Percentiles rank a stretch among this genome's conserved stretches.
phyloP scores from a whole-genome alignment of 2,329 filamentous ascomycete species.

The Camillea tinctor region DNA sequence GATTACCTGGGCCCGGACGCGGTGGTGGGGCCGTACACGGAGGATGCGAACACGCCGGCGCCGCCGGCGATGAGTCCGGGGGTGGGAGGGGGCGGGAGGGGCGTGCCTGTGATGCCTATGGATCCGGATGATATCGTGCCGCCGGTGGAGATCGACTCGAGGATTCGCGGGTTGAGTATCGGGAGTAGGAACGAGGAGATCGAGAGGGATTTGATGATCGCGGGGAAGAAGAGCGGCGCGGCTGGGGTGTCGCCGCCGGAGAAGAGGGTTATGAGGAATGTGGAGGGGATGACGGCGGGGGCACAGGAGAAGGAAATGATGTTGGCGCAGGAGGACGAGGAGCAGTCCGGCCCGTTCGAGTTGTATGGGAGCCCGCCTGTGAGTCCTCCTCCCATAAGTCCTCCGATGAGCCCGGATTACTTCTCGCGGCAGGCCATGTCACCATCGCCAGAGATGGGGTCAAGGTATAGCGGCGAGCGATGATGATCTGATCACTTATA shows the following conservation, averaged over 20 bases:
- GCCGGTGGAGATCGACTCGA: conserved; percentile 55
- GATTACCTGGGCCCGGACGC: conserved; percentile 31
- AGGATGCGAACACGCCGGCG: conserved; percentile 16
- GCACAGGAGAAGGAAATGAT: background rate
- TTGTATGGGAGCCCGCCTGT: conserved; percentile 40
- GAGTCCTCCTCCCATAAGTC: conserved; percentile 14
- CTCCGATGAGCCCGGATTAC: conserved; percentile 16
- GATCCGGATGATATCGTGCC: conserved; percentile 48
- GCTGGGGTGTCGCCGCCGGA: too few species aligned
- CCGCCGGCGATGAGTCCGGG: conserved; percentile 32
- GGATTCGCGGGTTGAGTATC: background rate
- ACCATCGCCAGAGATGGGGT: conserved; percentile 1
- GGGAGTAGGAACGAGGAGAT: background rate
- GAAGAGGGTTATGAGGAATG: conserved; percentile 4
- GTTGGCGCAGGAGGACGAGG: conserved; percentile 3
- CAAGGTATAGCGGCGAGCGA: too few species aligned
- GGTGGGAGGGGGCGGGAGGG: conserved; percentile 31
- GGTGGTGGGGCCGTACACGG: conserved; percentile 10
- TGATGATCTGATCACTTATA: background rate
- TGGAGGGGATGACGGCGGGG: conserved; percentile 17
- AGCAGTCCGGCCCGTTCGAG: conserved; percentile 38
- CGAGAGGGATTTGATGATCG: background rate
- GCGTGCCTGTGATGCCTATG: conserved; percentile 44
- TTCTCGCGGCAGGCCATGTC: conserved; percentile 7
- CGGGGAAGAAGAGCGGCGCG: background rate